Evolutionary conservation across 306 rosid species (phyloP).

Genomic region (Citrullus amarus): DNA sequence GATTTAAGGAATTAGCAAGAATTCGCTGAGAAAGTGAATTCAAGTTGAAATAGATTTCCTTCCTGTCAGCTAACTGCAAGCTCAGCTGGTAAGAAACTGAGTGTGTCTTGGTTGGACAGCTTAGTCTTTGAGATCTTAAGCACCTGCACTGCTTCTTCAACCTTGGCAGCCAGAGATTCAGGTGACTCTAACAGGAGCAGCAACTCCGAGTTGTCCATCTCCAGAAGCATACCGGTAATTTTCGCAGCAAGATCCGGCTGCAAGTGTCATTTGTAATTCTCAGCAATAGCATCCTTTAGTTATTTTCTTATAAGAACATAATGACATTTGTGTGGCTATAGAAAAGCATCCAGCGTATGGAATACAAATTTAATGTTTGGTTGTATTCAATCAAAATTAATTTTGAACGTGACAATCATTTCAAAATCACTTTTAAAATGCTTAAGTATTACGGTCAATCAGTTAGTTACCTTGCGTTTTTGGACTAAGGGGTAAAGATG

Average conservation of each 20-base stretch:
- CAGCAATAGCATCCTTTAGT: neutral
- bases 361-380: neutral
- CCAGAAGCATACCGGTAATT: slow-evolving; percentile 91
- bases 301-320: neutral
- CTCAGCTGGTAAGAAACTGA: slow-evolving; percentile 52
- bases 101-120: slow-evolving; percentile 50
- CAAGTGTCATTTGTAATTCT: slow-evolving; percentile 5
- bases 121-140: slow-evolving; percentile 50
- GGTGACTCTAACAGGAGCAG: slow-evolving; percentile 72
- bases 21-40: slow-evolving; percentile 1
- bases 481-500: slow-evolving; percentile 51
- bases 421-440: neutral
- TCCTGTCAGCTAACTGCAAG: slow-evolving; percentile 52
- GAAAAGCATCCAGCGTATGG: neutral
- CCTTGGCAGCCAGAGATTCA: slow-evolving; percentile 57
- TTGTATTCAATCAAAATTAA: neutral
- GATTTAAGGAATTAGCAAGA: neutral
- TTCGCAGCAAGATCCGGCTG: slow-evolving; percentile 72
- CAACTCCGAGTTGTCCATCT: slow-evolving; percentile 82
- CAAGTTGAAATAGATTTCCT: neutral
- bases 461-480: slow-evolving; percentile 37
- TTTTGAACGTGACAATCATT: neutral
- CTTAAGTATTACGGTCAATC: neutral
- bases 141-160: slow-evolving; percentile 74
- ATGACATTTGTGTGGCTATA: neutral